A percentile compares a stretch with the other conserved stretches of the same genome.
Evolutionary conservation across 768 basidiomycete genomes (phyloP).

Genomic region (Mycena alexandri): DNA sequence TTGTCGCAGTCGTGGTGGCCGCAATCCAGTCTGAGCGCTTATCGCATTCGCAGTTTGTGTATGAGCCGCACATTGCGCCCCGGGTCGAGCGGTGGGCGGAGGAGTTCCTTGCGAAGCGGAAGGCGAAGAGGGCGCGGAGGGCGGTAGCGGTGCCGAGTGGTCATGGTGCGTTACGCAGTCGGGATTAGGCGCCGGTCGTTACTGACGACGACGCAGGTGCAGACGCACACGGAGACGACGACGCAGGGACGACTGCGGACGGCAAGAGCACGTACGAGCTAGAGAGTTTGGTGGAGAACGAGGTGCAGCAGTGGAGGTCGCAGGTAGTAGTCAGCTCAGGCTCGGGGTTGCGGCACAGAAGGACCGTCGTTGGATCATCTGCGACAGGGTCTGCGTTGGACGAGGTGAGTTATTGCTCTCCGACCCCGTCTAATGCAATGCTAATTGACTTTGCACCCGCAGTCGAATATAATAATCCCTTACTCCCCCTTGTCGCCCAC

Average conservation of each 20-base stretch:
- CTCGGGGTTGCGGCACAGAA: constrained; percentile 49
- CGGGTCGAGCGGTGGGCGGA: constrained; percentile 63
- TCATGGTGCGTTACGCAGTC: constrained; percentile 29
- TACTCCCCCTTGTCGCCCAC: constrained; percentile 64
- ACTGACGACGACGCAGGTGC: constrained; percentile 1
- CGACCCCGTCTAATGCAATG: neutral
- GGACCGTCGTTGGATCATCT: constrained; percentile 1
- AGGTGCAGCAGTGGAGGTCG: constrained; percentile 67
- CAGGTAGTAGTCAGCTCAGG: constrained; percentile 50
- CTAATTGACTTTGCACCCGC: neutral
- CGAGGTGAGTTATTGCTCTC: constrained; percentile 54
- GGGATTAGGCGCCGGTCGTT: constrained; percentile 38
- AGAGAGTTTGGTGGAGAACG: constrained; percentile 62
- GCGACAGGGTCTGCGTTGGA: constrained; percentile 48
- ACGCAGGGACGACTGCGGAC: constrained; percentile 13
- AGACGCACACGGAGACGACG: constrained; percentile 7
- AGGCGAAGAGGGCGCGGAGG: constrained; percentile 42
- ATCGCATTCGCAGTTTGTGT: constrained; percentile 66
- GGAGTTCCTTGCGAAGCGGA: constrained; percentile 51
- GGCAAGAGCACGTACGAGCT: constrained; percentile 57
- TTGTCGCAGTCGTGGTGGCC: constrained; percentile 34
- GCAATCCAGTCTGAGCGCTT: constrained; percentile 39
- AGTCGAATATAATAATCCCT: constrained; percentile 62
- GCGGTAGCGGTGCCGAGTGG: constrained; percentile 39
- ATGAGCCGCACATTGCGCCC: constrained; percentile 78